Evolutionary conservation across 495 filamentous ascomycete genomes (phyloP).

Genomic region (Lasiosphaeria ovina): DNA sequence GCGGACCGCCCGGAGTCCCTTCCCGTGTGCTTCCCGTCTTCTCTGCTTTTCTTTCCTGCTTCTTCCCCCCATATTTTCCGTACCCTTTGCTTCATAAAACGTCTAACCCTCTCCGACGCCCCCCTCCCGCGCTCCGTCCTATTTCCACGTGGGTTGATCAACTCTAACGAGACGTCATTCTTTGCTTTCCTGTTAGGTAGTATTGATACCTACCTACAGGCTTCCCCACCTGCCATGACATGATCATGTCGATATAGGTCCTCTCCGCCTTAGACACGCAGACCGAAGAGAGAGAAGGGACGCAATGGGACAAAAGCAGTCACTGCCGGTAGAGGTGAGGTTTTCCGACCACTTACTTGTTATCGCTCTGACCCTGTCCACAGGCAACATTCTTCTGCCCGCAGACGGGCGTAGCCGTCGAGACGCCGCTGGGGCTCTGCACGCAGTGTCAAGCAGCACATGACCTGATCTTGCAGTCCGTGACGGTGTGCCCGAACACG

Average conservation of each 20-base stretch:
- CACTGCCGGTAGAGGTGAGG: slow-evolving; percentile 6
- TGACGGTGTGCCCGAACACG: slow-evolving; percentile 35
- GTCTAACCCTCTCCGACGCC: background rate
- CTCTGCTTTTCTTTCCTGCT: background rate
- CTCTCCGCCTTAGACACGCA: background rate
- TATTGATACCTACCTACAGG: background rate
- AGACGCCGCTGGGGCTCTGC: slow-evolving; percentile 27
- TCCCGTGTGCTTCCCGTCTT: background rate
- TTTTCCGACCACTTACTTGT: background rate
- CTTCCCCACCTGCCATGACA: background rate
- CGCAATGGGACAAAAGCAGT: slow-evolving; percentile 18
- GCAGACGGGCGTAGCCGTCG: slow-evolving; percentile 24
- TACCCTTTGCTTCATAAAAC: background rate
- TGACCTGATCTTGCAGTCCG: slow-evolving; percentile 36
- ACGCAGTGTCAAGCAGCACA: slow-evolving; percentile 29
- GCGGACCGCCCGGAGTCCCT: background rate
- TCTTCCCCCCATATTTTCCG: background rate
- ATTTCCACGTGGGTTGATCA: background rate
- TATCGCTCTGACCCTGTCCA: background rate
- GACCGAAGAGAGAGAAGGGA: background rate
- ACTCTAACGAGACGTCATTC: slow-evolving; percentile 1
- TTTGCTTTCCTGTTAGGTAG: background rate
- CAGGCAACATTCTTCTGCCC: slow-evolving; percentile 32
- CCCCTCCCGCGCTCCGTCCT: background rate
- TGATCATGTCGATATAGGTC: background rate